Percentiles rank a stretch among this genome's conserved stretches.
Evolutionary conservation across 2,329 filamentous ascomycete species (phyloP).

Genomic region (Fragosphaeria purpurea): DNA sequence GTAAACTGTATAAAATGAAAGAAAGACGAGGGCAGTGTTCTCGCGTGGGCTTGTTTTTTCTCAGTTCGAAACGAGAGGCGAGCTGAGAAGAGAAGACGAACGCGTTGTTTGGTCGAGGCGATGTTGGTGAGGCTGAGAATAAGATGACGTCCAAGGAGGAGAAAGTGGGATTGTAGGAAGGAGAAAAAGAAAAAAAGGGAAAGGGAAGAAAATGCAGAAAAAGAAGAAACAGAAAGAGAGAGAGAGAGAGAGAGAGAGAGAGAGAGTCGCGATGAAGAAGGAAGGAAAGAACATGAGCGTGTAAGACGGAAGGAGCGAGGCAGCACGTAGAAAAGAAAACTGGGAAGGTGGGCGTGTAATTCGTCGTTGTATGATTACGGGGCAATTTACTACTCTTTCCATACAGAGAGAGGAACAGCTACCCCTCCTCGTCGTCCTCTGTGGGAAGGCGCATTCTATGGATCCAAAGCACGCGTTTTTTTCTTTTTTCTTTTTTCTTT

Average conservation of each 20-base stretch:
- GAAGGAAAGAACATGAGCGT: not conserved
- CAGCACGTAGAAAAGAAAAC: not conserved
- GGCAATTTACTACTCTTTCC: no score
- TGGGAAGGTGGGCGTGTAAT: not conserved
- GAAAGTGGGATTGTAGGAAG: no score
- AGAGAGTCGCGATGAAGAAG: not conserved
- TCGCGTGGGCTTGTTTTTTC: not conserved
- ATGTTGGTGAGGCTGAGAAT: not conserved
- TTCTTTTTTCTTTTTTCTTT: not conserved
- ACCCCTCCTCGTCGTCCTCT: slow-evolving; percentile 1
- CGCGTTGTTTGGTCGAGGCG: no score
- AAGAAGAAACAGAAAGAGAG: not conserved
- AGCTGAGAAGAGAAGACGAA: not conserved
- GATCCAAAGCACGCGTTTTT: slow-evolving; percentile 4
- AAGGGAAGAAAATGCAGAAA: not conserved
- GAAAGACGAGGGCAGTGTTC: not conserved
- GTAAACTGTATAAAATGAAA: not conserved
- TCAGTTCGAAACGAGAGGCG: slow-evolving; percentile 3
- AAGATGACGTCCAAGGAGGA: no score
- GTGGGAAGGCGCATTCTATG: slow-evolving; percentile 1
- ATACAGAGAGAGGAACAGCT: not conserved
- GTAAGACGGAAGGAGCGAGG: slow-evolving; percentile 2
- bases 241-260: not conserved
- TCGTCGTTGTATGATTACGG: no score
- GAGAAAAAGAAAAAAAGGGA: not conserved